A percentile compares a stretch with the other conserved stretches of the same genome.
Conservation (phyloP, 305 asterid species). For the Fraxinus xanthoxyloides region DNA sequence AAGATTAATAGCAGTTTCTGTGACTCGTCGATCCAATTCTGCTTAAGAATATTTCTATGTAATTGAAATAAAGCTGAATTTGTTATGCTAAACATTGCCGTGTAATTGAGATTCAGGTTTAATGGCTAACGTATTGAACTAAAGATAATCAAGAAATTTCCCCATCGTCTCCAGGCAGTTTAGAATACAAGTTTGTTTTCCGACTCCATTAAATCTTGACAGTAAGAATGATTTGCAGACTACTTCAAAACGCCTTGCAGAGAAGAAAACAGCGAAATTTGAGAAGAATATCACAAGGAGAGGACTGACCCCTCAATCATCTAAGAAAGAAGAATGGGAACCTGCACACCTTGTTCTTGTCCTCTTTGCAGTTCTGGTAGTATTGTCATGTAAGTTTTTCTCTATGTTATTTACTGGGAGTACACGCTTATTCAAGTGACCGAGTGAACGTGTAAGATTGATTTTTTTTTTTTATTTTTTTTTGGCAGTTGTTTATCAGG, state of each 20-base stretch:
- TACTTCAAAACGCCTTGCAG: conserved; percentile 72
- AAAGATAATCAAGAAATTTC: neutral
- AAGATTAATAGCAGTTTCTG: neutral
- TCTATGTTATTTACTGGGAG: neutral
- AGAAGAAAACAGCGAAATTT: conserved; percentile 78
- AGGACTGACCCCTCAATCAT: conserved; percentile 45
- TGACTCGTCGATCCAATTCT: neutral
- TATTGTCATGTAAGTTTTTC: conserved; percentile 60
- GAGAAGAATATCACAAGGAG: conserved; percentile 80
- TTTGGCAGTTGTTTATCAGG: conserved; percentile 68
- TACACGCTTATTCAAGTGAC: neutral
- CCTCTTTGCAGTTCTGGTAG: conserved; percentile 73
- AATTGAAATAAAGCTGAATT: neutral
- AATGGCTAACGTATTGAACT: neutral
- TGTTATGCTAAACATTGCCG: neutral
- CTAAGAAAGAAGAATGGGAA: conserved; percentile 43
- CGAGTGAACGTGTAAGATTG: neutral
- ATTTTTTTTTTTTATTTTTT: neutral
- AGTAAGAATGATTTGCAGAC: conserved; percentile 42
- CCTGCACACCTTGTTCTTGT: conserved; percentile 74
- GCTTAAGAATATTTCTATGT: neutral
- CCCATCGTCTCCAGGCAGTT: neutral
- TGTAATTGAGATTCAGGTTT: neutral
- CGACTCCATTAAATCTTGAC: conserved; percentile 4
- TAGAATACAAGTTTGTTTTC: neutral